Base-by-base conservation (phyloP, 31 red algal genomes). In the Endocladia muricata region DNA sequence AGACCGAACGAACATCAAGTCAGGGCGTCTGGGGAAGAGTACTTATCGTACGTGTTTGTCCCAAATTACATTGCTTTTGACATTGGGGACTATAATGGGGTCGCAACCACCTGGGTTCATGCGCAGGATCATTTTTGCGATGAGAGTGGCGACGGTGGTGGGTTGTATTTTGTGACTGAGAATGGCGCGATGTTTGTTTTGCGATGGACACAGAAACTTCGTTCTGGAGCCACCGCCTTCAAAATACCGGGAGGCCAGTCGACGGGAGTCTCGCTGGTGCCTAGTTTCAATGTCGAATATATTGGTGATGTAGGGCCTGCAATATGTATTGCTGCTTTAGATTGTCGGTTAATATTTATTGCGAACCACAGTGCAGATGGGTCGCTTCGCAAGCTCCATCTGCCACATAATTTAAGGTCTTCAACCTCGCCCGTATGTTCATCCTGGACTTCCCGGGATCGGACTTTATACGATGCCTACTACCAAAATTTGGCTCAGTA, bases 271-370 rank as follows among this genome's bases (percentile, higher is more conserved):
- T 8, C 11, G 11, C 19, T 13, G 11, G 44, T 13, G 11, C 44
- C 70, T 15, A 43, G 69, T n/a, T 89, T 81, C 44, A 37, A 52
- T 4, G 76, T 89, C 23, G 67, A 81, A 52, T 80, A 71, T 55
- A 65, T 91, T 70, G 87, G 87, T 1, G 78, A 91, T 65, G 87
- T 91, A 21, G 87, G 87, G 13, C 87, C 87, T 23, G 87, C 87
- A 32, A 26, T 70, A 1, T 77, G 61, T 39, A 82, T 91, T 29
- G 87, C 87, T 8, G 39, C 87, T 1, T 56, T 91, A 3, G 70
- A 76, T 56, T 8, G 62, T 26, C 37, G 43, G 31, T 55, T 91
- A 55, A 55, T 91, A 15, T 91, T 70, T 40, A 49, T 82, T 0
- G 87, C 87, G 11, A 91, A 91, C 37, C 78, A 91, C 59, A 71